Evolutionary conservation across 176 grass and related monocot genomes (phyloP).

Genomic region (Puya raimondii): DNA sequence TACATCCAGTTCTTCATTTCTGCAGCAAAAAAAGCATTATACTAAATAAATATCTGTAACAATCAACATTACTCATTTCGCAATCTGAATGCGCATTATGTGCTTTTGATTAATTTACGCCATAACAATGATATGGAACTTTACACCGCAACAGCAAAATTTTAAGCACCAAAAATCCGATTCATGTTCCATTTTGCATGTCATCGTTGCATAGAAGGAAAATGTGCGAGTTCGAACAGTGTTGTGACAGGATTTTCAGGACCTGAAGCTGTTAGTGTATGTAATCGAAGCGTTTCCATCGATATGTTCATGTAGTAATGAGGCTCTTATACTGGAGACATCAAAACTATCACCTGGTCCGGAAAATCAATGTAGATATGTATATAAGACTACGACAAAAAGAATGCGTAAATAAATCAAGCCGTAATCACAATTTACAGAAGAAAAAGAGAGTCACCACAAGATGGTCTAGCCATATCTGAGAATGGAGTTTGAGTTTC

Average conservation of each 20-base stretch:
- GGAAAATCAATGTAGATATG: neutral
- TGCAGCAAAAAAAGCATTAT: neutral
- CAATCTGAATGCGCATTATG: neutral
- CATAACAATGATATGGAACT: no score
- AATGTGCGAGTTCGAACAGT: neutral
- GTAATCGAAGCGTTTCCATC: neutral
- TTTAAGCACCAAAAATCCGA: neutral
- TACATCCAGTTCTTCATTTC: neutral
- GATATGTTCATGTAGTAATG: neutral
- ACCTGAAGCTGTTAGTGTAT: slow-evolving; percentile 8
- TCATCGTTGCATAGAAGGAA: neutral
- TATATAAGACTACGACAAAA: neutral
- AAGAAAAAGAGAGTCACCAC: neutral
- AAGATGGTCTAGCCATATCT: neutral
- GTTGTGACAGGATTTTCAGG: neutral
- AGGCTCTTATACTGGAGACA: neutral
- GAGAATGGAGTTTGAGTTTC: slow-evolving; percentile 1
- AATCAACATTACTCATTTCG: neutral
- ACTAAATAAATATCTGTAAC: neutral
- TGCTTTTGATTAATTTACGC: no score
- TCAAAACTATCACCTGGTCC: neutral
- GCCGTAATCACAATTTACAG: neutral
- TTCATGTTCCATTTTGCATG: neutral
- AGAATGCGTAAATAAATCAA: neutral
- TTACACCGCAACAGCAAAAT: neutral